A percentile compares a stretch with the other conserved stretches of the same genome.
phyloP scores from a whole-genome alignment of 805 yeast genomes.

The Suhomyces faveliae region DNA sequence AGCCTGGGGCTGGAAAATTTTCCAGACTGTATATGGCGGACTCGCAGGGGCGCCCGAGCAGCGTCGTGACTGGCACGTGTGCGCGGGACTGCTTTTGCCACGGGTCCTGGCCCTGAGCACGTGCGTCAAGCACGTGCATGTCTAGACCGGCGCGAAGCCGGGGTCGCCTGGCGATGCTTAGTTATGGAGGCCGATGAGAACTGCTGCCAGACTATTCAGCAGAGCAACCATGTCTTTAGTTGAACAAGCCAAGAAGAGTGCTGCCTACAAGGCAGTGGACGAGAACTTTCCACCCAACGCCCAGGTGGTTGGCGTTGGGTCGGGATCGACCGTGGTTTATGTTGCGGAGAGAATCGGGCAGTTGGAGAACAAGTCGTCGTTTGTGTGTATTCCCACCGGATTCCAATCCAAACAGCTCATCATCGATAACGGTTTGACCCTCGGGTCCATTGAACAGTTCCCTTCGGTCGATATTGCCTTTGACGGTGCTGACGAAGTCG shows the following conservation, averaged over 20 bases:
- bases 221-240: constrained; percentile 29
- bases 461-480: constrained; percentile 87
- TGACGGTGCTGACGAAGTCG: constrained; percentile 99
- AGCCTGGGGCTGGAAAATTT: not conserved
- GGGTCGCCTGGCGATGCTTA: not conserved
- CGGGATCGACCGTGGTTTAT: constrained; percentile 96
- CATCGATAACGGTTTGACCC: constrained; percentile 69
- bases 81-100: constrained; percentile 11
- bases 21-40: not conserved
- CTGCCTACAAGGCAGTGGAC: constrained; percentile 92
- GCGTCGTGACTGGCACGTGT: constrained; percentile 9
- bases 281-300: constrained; percentile 70
- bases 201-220: not conserved
- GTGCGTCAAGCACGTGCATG: not conserved
- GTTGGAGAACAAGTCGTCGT: constrained; percentile 47
- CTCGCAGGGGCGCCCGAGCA: not conserved
- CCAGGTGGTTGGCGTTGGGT: constrained; percentile 86
- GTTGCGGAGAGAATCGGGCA: constrained; percentile 93
- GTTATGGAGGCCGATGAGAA: not conserved
- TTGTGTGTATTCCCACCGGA: constrained; percentile 92
- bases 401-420: constrained; percentile 90
- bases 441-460: constrained; percentile 81
- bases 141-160: not conserved
- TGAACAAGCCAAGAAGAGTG: constrained; percentile 83
- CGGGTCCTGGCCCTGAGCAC: not conserved